phyloP scores from a whole-genome alignment of 352 stramenopile genomes.

The Phytophthora vignae region DNA sequence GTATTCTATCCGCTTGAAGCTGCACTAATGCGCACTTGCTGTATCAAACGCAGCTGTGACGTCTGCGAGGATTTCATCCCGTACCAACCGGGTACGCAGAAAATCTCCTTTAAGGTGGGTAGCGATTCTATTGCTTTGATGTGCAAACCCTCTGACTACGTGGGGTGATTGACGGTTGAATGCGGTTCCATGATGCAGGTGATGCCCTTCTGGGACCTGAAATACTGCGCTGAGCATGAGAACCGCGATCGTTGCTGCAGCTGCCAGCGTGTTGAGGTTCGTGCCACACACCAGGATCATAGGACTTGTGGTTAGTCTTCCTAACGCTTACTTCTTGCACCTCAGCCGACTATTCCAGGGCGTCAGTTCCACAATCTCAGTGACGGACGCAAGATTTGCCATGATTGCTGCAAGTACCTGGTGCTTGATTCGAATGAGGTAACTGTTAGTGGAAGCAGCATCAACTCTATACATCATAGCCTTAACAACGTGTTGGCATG shows the following conservation, averaged over 20 bases:
- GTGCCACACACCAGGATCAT: neutral
- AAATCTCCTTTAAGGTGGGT: conserved; percentile 63
- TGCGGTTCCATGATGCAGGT: conserved; percentile 30
- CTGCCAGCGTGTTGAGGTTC: conserved; percentile 74
- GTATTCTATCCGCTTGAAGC: neutral
- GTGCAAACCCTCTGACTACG: too few relatives aligned
- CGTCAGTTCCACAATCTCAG: conserved; percentile 66
- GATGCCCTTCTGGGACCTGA: conserved; percentile 72
- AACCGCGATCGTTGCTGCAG: conserved; percentile 71
- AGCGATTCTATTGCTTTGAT: too few relatives aligned
- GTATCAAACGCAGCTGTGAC: conserved; percentile 49
- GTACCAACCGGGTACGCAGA: conserved; percentile 50
- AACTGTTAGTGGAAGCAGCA: neutral
- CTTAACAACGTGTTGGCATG: too few relatives aligned
- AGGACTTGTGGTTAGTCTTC: neutral
- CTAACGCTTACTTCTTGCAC: neutral
- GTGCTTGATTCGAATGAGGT: conserved; percentile 74
- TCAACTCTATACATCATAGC: too few relatives aligned
- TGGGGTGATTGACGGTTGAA: neutral
- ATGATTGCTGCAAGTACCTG: conserved; percentile 65
- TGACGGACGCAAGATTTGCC: conserved; percentile 73
- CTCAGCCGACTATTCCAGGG: conserved; percentile 28
- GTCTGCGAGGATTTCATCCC: conserved; percentile 72
- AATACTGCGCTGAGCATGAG: conserved; percentile 73
- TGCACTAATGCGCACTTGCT: conserved; percentile 9